Conservation (phyloP, 78 protist species). For the Planoprotostelium fungivorum region DNA sequence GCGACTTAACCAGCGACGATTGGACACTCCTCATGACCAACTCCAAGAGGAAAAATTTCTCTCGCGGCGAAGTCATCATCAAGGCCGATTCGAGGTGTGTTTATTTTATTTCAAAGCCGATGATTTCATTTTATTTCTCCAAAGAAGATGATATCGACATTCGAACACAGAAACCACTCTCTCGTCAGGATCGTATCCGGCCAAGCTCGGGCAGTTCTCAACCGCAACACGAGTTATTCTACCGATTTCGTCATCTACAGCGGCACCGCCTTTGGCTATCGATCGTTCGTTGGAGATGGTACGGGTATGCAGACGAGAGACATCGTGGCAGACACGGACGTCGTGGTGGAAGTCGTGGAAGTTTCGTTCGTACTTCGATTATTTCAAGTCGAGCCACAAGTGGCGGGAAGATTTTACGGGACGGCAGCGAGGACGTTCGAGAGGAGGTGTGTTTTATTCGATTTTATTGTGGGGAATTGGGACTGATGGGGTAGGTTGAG, state of each 20-base stretch:
- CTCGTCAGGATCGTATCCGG: neutral
- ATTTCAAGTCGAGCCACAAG: neutral
- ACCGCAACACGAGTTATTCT: neutral
- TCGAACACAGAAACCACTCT: neutral
- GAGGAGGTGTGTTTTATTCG: too few relatives aligned
- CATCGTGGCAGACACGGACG: neutral
- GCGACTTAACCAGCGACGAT: neutral
- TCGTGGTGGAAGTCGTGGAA: neutral
- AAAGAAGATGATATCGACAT: neutral
- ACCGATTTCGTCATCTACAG: neutral
- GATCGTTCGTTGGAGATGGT: neutral
- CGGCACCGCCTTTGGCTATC: neutral
- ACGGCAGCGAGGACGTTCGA: neutral
- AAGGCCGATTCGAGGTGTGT: neutral
- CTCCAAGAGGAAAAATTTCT: neutral
- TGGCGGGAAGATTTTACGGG: neutral
- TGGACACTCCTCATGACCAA: neutral
- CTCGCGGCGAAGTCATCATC: neutral
- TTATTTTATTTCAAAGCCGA: neutral
- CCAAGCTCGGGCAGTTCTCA: neutral
- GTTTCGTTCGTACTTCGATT: neutral
- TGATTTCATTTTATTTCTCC: neutral
- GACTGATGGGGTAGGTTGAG: too few relatives aligned
- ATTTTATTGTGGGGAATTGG: too few relatives aligned
- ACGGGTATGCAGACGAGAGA: neutral